Evolutionary conservation across 1,139 yeast genomes (phyloP).

Genomic region (Hansenula sp.): DNA sequence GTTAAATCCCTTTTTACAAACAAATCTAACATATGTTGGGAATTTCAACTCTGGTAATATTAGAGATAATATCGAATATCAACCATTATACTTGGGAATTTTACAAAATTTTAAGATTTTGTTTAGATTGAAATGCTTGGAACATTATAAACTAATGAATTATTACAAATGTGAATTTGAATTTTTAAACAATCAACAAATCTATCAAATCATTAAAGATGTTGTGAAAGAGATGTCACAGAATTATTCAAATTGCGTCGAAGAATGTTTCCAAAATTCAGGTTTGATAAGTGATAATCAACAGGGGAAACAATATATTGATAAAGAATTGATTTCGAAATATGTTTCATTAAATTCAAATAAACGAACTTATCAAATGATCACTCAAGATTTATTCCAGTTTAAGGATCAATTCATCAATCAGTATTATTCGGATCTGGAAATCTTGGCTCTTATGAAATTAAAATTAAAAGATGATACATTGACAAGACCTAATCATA

Average conservation of each 20-base stretch:
- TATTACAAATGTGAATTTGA: background rate
- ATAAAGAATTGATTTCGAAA: slow-evolving; percentile 4
- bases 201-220: background rate
- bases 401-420: slow-evolving; percentile 28
- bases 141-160: background rate
- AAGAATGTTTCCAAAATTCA: slow-evolving; percentile 2
- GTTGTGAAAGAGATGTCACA: background rate
- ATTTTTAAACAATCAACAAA: background rate
- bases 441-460: slow-evolving; percentile 26
- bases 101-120: background rate
- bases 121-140: background rate
- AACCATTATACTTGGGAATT: slow-evolving; percentile 1
- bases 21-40: background rate
- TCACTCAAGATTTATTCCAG: slow-evolving; percentile 29
- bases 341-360: too few relatives aligned
- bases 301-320: background rate
- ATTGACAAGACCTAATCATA: too few relatives aligned
- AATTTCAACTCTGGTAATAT: background rate
- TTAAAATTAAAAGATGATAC: slow-evolving; percentile 1
- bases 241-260: background rate
- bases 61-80: background rate
- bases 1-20: background rate
- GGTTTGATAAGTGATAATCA: background rate
- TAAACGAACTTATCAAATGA: background rate
- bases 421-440: slow-evolving; percentile 25